Evolutionary conservation across 345 rosid genomes (phyloP).

Genomic region (Citrus hindsii): DNA sequence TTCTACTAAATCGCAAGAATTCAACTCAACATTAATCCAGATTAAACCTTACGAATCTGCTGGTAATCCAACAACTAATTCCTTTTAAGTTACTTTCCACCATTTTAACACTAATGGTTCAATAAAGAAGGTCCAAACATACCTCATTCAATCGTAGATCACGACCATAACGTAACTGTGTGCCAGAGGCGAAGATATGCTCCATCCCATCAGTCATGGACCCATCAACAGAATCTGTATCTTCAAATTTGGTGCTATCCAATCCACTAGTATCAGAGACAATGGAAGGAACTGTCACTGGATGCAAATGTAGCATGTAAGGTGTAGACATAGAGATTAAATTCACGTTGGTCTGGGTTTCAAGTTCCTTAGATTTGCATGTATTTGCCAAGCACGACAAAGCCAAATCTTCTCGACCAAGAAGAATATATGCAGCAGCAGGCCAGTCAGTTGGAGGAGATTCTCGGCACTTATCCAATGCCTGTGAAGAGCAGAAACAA

Average conservation of each 20-base stretch:
- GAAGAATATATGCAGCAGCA: slow-evolving; percentile 85
- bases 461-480: slow-evolving; percentile 86
- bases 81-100: background rate
- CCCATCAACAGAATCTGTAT: slow-evolving; percentile 70
- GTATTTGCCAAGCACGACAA: slow-evolving; percentile 47
- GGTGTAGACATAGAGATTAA: slow-evolving; percentile 84
- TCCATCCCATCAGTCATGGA: slow-evolving; percentile 94
- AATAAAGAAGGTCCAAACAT: slow-evolving; percentile 7
- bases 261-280: slow-evolving; percentile 61
- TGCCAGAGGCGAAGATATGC: slow-evolving; percentile 84
- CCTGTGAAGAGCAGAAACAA: slow-evolving; percentile 46
- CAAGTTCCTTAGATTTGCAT: slow-evolving; percentile 53
- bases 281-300: slow-evolving; percentile 81
- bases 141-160: slow-evolving; percentile 98
- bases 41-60: background rate
- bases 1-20: background rate
- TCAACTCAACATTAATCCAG: background rate
- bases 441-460: slow-evolving; percentile 97
- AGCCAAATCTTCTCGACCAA: slow-evolving; percentile 95
- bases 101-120: slow-evolving; percentile 7
- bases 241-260: slow-evolving; percentile 74
- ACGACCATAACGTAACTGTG: slow-evolving; percentile 83
- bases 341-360: slow-evolving; percentile 49
- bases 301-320: slow-evolving; percentile 92
- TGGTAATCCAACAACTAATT: background rate